Conservation (phyloP, 345 rosid species). For the Bretschneidera sinensis region DNA sequence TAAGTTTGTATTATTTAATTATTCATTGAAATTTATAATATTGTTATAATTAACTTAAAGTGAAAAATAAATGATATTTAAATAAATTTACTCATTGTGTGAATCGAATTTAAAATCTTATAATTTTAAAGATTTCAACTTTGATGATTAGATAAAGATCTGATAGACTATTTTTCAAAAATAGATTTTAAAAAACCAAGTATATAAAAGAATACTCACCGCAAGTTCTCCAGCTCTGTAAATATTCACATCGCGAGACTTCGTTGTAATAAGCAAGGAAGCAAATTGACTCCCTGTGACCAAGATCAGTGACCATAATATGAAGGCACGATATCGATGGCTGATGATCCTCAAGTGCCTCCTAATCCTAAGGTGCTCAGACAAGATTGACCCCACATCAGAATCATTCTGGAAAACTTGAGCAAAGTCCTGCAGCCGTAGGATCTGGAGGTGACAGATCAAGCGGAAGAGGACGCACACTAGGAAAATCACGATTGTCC, state of each 20-base stretch:
- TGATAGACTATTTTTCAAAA: no score
- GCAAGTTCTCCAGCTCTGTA: slow-evolving; percentile 86
- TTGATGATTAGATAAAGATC: no score
- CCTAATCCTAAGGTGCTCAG: slow-evolving; percentile 80
- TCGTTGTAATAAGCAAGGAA: slow-evolving; percentile 74
- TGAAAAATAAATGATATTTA: no score
- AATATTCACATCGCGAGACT: slow-evolving; percentile 40
- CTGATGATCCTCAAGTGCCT: slow-evolving; percentile 87
- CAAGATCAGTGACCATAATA: slow-evolving; percentile 55
- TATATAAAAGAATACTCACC: slow-evolving; percentile 35
- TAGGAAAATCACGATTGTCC: slow-evolving; percentile 71
- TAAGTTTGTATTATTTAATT: no score
- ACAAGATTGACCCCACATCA: slow-evolving; percentile 63
- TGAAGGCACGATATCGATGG: slow-evolving; percentile 67
- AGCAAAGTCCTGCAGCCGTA: slow-evolving; percentile 83
- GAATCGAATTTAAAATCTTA: no score
- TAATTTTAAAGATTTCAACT: no score
- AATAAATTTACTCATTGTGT: no score
- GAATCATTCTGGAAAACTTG: slow-evolving; percentile 64
- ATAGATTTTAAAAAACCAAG: no score
- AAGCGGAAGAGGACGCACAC: slow-evolving; percentile 84
- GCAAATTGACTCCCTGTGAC: slow-evolving; percentile 86
- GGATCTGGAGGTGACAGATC: slow-evolving; percentile 89
- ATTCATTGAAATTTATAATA: no score
- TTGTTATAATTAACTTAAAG: no score